Conservation (phyloP, 768 basidiomycete genomes). For the Tephrocybe sp. region DNA sequence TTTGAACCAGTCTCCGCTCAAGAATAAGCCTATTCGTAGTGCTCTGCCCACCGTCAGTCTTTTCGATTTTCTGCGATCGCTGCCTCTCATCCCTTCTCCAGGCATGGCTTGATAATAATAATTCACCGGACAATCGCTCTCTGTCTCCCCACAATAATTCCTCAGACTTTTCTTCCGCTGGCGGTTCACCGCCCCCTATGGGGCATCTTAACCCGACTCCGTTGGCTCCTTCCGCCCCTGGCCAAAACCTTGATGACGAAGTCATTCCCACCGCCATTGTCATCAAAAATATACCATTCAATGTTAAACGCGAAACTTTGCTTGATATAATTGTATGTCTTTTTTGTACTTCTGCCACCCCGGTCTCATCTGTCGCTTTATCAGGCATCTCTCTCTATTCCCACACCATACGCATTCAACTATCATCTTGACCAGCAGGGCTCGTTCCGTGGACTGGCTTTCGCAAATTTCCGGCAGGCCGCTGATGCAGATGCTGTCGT, state of each 20-base stretch:
- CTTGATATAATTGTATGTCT: slow-evolving; percentile 89
- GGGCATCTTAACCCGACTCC: slow-evolving; percentile 43
- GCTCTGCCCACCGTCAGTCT: slow-evolving; percentile 71
- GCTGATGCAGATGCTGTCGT: slow-evolving; percentile 94
- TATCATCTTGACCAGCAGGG: slow-evolving; percentile 97
- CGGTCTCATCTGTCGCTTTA: slow-evolving; percentile 14
- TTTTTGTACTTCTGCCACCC: not conserved
- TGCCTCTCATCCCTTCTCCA: slow-evolving; percentile 27
- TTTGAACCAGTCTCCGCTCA: slow-evolving; percentile 66
- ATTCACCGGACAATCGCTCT: slow-evolving; percentile 70
- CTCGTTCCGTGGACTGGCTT: slow-evolving; percentile 94
- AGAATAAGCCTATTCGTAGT: slow-evolving; percentile 68
- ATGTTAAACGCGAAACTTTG: slow-evolving; percentile 93
- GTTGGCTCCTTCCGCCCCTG: slow-evolving; percentile 48
- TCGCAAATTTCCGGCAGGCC: slow-evolving; percentile 94
- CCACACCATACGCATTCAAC: slow-evolving; percentile 98
- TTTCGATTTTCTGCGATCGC: slow-evolving; percentile 20
- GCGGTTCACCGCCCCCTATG: slow-evolving; percentile 70
- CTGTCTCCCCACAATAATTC: slow-evolving; percentile 82
- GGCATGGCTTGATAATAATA: slow-evolving; percentile 84
- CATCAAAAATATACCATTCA: slow-evolving; percentile 99
- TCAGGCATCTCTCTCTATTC: slow-evolving; percentile 87
- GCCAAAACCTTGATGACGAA: slow-evolving; percentile 71
- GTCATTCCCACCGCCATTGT: slow-evolving; percentile 99
- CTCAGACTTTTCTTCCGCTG: slow-evolving; percentile 81